These are phyloP conservation scores for Phaeodactylum tricornutum DNA, from an alignment of 108 stramenopile species.

Conservation along the genomic window DNA sequence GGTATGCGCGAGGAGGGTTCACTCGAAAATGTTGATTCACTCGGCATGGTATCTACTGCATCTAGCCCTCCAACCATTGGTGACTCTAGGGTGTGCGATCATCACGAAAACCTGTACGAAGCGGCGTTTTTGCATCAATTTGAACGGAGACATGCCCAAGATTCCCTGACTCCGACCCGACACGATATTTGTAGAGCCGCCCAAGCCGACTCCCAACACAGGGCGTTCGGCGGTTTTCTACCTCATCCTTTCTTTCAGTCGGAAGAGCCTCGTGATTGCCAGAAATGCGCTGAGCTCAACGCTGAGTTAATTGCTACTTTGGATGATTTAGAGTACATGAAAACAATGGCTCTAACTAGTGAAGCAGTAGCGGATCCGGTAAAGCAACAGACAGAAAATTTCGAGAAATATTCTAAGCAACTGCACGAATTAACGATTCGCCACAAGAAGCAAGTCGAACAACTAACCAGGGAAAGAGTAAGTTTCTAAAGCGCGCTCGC, in stretches of 20 bases:
- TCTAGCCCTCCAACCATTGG: not conserved
- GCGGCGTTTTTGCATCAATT: no score
- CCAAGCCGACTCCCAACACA: no score
- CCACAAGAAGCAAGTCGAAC: slow-evolving; percentile 47
- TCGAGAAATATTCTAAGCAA: slow-evolving; percentile 31
- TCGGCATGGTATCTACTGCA: not conserved
- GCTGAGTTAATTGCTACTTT: not conserved
- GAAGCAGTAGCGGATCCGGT: slow-evolving; percentile 9
- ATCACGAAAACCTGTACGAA: no score
- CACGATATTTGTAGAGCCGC: not conserved
- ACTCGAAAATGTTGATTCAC: no score
- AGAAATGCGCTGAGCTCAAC: slow-evolving; percentile 1
- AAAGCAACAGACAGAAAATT: not conserved
- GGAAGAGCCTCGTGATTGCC: not conserved
- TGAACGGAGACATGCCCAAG: no score
- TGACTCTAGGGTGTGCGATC: no score
- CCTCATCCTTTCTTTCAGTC: not conserved
- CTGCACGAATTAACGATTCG: slow-evolving; percentile 28
- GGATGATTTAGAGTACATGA: slow-evolving; percentile 37
- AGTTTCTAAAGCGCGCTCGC: no score
- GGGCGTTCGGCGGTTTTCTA: not conserved
- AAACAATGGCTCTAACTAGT: slow-evolving; percentile 23
- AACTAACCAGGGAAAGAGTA: slow-evolving; percentile 38
- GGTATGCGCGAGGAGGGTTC: no score
- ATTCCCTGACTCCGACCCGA: not conserved